Evolutionary conservation across 352 stramenopile genomes (phyloP).

Genomic region (Globisporangium middletonii): DNA sequence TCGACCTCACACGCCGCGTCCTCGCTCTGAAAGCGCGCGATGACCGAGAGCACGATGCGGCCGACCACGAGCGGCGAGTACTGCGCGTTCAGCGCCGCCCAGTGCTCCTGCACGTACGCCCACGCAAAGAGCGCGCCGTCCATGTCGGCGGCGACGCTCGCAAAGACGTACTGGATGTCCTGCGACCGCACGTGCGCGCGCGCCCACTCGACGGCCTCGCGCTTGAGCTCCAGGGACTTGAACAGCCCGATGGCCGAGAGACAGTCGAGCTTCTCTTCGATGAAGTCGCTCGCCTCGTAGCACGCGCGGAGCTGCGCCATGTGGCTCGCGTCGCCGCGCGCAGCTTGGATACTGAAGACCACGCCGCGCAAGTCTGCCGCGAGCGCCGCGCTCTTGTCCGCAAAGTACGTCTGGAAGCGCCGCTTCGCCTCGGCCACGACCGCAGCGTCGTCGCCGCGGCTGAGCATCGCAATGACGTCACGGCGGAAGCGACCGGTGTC

Average conservation of each 20-base stretch:
- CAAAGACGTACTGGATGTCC: slow-evolving; percentile 52
- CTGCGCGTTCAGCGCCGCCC: slow-evolving; percentile 45
- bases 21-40: slow-evolving; percentile 35
- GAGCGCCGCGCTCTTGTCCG: slow-evolving; percentile 33
- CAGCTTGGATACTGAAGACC: slow-evolving; percentile 48
- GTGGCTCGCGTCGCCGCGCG: slow-evolving; percentile 28
- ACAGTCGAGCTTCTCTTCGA: slow-evolving; percentile 60
- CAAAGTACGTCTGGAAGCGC: slow-evolving; percentile 48
- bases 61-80: slow-evolving; percentile 55
- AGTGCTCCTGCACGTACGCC: slow-evolving; percentile 64
- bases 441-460: slow-evolving; percentile 35
- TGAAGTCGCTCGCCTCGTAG: slow-evolving; percentile 58
- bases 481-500: slow-evolving; percentile 56
- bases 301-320: slow-evolving; percentile 52
- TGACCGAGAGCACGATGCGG: slow-evolving; percentile 32
- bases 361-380: slow-evolving; percentile 50
- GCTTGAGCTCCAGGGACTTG: slow-evolving; percentile 30
- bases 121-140: slow-evolving; percentile 48
- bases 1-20: slow-evolving; percentile 46
- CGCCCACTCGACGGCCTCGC: slow-evolving; percentile 69
- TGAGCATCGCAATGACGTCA: slow-evolving; percentile 46
- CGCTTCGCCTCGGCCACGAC: slow-evolving; percentile 48
- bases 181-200: slow-evolving; percentile 58
- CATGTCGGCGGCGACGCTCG: slow-evolving; percentile 42
- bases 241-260: slow-evolving; percentile 49